These are phyloP conservation scores for Carex littledalei DNA, from an alignment of 176 grass and related monocot genomes.

Conservation along the genomic window DNA sequence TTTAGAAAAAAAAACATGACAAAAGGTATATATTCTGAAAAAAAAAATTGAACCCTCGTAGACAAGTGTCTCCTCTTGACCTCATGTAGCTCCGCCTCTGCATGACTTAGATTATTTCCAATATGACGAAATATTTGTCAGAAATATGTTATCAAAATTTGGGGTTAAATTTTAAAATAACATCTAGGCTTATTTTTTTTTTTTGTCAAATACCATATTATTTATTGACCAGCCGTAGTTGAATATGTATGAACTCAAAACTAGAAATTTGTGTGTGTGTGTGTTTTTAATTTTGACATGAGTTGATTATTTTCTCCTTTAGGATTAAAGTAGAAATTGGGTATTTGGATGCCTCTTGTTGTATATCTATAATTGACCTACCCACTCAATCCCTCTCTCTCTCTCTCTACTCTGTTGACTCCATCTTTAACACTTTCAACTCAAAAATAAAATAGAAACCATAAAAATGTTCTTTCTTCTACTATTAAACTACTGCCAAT, in stretches of 20 bases:
- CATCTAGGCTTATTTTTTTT: neutral
- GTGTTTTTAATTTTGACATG: neutral
- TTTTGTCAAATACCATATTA: neutral
- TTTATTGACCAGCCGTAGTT: neutral
- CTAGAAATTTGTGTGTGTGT: neutral
- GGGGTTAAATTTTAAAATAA: neutral
- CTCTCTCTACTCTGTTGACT: neutral
- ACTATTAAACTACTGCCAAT: neutral
- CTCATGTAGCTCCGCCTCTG: too few relatives aligned
- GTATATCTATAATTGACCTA: neutral
- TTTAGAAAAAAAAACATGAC: too few relatives aligned
- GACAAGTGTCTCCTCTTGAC: too few relatives aligned
- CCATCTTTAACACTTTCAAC: constrained; percentile 4
- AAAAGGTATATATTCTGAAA: too few relatives aligned
- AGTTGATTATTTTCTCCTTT: neutral
- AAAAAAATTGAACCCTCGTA: too few relatives aligned
- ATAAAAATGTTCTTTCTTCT: neutral
- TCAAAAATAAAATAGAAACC: neutral
- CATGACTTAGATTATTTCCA: too few relatives aligned
- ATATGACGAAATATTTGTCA: too few relatives aligned
- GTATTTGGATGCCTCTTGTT: neutral
- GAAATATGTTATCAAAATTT: neutral
- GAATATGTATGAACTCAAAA: neutral
- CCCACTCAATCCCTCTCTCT: neutral
- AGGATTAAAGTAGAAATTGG: neutral